These are phyloP conservation scores for Coccomyxa sp. DNA, from an alignment of 139 green algal genomes.

Conservation along the genomic window DNA sequence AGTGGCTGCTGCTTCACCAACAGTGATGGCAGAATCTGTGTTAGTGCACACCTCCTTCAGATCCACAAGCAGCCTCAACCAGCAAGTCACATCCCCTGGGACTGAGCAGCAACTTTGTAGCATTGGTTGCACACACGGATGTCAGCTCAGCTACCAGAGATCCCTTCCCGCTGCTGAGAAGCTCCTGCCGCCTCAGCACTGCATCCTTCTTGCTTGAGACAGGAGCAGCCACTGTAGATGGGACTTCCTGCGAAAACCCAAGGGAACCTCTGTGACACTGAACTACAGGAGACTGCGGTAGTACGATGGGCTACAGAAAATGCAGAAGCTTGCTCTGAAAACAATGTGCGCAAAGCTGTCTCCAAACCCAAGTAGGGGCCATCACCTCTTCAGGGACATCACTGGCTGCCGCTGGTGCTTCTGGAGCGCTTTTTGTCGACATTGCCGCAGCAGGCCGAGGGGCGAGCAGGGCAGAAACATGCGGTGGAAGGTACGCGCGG, in stretches of 20 bases:
- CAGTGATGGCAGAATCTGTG: neutral
- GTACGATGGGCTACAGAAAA: no score
- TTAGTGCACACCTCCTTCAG: constrained; percentile 17
- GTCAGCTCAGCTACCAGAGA: constrained; percentile 47
- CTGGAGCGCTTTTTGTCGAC: neutral
- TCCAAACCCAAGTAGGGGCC: no score
- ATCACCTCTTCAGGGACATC: no score
- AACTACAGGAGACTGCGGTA: no score
- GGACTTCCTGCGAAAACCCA: neutral
- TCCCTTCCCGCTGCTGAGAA: constrained; percentile 50
- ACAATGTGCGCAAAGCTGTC: neutral
- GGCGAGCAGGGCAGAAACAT: constrained; percentile 49
- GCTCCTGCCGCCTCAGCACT: constrained; percentile 45
- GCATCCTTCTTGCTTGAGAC: constrained; percentile 71
- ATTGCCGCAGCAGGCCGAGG: neutral
- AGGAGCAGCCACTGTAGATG: constrained; percentile 34
- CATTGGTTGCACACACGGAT: constrained; percentile 10
- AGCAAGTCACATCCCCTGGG: constrained; percentile 42
- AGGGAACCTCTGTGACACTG: no score
- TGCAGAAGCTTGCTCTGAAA: neutral
- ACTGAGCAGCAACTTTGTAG: constrained; percentile 23
- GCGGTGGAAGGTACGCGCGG: constrained; percentile 58
- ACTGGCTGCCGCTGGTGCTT: neutral
- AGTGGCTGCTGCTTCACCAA: no score
- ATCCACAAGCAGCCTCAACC: constrained; percentile 45